Percentiles rank a stretch among this genome's conserved stretches.
Conservation (phyloP, 2,329 filamentous ascomycete genomes). For the Cytospora chrysosperma region DNA sequence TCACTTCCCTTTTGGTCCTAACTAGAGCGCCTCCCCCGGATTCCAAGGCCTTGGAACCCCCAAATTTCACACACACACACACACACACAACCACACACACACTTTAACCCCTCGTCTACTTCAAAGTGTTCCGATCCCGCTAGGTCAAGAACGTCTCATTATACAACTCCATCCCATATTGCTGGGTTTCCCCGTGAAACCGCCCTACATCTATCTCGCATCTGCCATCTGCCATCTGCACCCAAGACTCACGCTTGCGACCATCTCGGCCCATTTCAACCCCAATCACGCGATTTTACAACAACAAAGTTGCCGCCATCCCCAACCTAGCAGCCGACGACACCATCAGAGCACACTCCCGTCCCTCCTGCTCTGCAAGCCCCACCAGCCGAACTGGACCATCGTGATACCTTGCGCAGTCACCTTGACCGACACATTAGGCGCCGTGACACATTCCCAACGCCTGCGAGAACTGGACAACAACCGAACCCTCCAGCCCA, state of each 20-base stretch:
- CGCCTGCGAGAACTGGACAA: not conserved
- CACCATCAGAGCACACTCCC: not conserved
- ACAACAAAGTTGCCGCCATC: not conserved
- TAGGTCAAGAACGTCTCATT: constrained; percentile 7
- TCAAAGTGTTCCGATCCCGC: not conserved
- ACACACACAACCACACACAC: too few species aligned
- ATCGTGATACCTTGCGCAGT: not conserved
- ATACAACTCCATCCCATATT: constrained; percentile 2
- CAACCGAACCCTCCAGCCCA: not conserved
- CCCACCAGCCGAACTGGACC: not conserved
- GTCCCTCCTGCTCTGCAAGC: not conserved
- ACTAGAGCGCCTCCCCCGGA: constrained; percentile 1
- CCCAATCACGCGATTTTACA: not conserved
- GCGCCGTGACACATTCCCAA: not conserved
- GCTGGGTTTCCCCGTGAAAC: constrained; percentile 10
- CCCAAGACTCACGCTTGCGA: not conserved
- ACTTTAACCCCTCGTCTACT: not conserved
- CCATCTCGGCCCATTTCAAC: not conserved
- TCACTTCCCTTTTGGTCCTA: not conserved
- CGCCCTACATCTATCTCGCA: constrained; percentile 2
- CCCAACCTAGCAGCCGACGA: not conserved
- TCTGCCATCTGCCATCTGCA: not conserved
- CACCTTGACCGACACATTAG: not conserved
- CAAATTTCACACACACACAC: not conserved
- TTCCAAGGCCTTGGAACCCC: constrained; percentile 1